Evolutionary conservation across 345 rosid genomes (phyloP).

Genomic region (Psidium friedrichsthalianum): DNA sequence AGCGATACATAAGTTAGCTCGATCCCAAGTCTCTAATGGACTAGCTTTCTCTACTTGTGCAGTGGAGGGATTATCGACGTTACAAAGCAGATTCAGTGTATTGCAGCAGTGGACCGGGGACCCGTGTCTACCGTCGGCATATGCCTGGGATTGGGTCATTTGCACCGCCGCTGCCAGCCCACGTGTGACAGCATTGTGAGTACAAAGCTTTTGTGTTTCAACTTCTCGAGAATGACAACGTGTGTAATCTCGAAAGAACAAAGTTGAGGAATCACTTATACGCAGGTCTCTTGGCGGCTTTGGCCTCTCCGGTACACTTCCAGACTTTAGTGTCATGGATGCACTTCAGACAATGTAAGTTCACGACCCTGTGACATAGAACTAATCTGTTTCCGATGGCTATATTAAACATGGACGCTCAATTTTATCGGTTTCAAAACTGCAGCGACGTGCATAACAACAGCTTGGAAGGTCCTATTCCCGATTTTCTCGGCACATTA

Average conservation of each 20-base stretch:
- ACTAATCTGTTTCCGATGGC: neutral
- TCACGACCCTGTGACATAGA: neutral
- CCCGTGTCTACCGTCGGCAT: slow-evolving; percentile 4
- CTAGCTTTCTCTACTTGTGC: neutral
- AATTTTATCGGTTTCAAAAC: neutral
- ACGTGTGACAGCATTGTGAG: slow-evolving; percentile 8
- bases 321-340: slow-evolving; percentile 9
- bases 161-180: neutral
- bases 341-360: slow-evolving; percentile 13
- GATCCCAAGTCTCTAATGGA: neutral
- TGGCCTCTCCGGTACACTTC: slow-evolving; percentile 5
- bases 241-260: neutral
- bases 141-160: slow-evolving; percentile 10
- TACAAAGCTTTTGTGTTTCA: neutral
- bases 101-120: slow-evolving; percentile 6
- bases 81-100: neutral
- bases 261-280: neutral
- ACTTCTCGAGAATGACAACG: neutral
- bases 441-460: slow-evolving; percentile 12
- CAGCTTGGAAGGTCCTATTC: slow-evolving; percentile 10
- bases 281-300: slow-evolving; percentile 6
- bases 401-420: neutral
- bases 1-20: neutral
- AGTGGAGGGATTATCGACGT: neutral
- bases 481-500: slow-evolving; percentile 7